phyloP scores from a whole-genome alignment of 176 grass and related monocot species.

The sorghum (Sorghum bicolor) region DNA sequence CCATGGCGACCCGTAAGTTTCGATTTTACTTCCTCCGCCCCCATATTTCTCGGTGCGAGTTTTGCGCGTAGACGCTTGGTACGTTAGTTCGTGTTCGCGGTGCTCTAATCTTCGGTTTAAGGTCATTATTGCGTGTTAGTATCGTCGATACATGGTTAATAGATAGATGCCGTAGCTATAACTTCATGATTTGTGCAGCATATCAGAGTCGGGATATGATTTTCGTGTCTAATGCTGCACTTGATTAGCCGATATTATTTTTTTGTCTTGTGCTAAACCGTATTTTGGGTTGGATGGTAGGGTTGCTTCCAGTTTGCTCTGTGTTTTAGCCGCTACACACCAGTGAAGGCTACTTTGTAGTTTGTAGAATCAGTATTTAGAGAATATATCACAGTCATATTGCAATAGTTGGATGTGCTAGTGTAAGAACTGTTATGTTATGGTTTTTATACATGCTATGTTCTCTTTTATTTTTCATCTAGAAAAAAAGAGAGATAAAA shows the following conservation, averaged over 20 bases:
- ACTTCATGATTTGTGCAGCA: neutral
- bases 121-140: neutral
- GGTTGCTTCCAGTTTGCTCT: neutral
- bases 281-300: neutral
- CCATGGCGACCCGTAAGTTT: constrained; percentile 55
- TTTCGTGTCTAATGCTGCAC: neutral
- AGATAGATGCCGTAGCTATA: no score
- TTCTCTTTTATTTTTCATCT: neutral
- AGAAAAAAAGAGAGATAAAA: neutral
- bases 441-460: neutral
- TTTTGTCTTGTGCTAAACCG: neutral
- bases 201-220: neutral
- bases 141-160: neutral
- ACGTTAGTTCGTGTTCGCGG: neutral
- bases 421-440: neutral
- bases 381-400: neutral
- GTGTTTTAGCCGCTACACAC: neutral
- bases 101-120: neutral
- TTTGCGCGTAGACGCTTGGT: neutral
- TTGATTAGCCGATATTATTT: neutral
- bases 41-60: neutral
- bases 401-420: neutral
- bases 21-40: rapidly evolving
- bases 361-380: neutral
- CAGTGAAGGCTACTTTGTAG: neutral